Evolutionary conservation across 148 eudicot species (phyloP).

Genomic region (Vaccinium macrocarpon): DNA sequence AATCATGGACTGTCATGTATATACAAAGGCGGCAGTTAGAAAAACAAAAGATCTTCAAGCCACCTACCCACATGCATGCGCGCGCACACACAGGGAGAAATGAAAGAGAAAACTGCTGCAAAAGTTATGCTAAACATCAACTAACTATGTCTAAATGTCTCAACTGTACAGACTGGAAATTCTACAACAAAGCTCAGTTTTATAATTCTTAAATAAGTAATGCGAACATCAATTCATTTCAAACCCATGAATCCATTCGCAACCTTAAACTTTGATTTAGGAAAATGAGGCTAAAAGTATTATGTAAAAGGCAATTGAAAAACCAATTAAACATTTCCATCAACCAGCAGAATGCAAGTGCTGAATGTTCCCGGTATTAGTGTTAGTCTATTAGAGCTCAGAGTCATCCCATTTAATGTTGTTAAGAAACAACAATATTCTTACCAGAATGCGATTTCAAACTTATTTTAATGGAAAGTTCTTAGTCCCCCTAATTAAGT

Average conservation of each 20-base stretch:
- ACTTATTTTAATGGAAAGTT: not conserved
- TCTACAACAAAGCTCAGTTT: not conserved
- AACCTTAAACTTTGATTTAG: not conserved
- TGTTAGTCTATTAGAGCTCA: too few species aligned
- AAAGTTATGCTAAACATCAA: not conserved
- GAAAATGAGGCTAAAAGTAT: not conserved
- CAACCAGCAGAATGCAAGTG: too few species aligned
- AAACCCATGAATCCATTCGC: not conserved
- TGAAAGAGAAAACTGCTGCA: not conserved
- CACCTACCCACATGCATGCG: too few species aligned
- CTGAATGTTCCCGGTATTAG: too few species aligned
- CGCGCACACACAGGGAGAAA: too few species aligned
- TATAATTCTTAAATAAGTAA: not conserved
- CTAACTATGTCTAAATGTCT: too few species aligned
- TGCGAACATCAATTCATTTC: not conserved
- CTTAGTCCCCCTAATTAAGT: not conserved
- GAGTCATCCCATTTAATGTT: not conserved
- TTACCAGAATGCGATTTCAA: not conserved
- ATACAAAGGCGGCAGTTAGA: not conserved
- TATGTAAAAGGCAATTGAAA: too few species aligned
- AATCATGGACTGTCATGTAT: constrained; percentile 60
- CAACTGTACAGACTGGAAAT: not conserved
- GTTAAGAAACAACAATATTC: not conserved
- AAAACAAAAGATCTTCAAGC: not conserved
- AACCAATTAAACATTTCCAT: too few species aligned